Percentiles rank a stretch among this genome's conserved stretches.
These are phyloP conservation scores for Brassica incana DNA, from an alignment of 345 rosid genomes.

Conservation along the genomic window DNA sequence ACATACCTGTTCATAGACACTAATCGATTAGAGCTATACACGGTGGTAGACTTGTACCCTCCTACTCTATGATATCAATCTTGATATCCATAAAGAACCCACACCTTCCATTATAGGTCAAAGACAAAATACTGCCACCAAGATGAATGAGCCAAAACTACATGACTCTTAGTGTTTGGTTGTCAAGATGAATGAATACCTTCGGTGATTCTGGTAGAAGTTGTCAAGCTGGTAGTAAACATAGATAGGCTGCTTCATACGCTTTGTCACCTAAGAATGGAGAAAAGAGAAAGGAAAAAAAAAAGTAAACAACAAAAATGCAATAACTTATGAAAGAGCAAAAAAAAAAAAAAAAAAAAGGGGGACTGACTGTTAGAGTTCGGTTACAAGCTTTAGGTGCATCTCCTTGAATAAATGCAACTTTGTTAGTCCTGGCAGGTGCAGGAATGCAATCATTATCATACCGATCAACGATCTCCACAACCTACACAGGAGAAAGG, in stretches of 20 bases:
- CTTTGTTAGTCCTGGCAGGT: conserved; percentile 47
- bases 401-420: conserved; percentile 61
- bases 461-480: conserved; percentile 81
- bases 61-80: neutral
- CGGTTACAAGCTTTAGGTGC: conserved; percentile 56
- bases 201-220: conserved; percentile 98
- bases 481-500: conserved; percentile 56
- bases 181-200: conserved; percentile 44
- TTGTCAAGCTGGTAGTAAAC: conserved; percentile 97
- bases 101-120: conserved; percentile 21
- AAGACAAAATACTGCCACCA: neutral
- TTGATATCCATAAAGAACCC: neutral
- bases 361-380: conserved; percentile 52
- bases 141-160: neutral
- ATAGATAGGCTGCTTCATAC: conserved; percentile 81
- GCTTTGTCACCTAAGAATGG: conserved; percentile 61
- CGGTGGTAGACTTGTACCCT: neutral
- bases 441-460: conserved; percentile 71
- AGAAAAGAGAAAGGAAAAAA: conserved; percentile 5
- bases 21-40: neutral
- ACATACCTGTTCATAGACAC: conserved; percentile 66
- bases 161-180: neutral
- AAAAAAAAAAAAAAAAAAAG: neutral
- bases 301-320: conserved; percentile 23
- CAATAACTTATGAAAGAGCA: neutral